Evolutionary conservation across 2,329 filamentous ascomycete species (phyloP).

Genomic region (Diaporthe vexans): DNA sequence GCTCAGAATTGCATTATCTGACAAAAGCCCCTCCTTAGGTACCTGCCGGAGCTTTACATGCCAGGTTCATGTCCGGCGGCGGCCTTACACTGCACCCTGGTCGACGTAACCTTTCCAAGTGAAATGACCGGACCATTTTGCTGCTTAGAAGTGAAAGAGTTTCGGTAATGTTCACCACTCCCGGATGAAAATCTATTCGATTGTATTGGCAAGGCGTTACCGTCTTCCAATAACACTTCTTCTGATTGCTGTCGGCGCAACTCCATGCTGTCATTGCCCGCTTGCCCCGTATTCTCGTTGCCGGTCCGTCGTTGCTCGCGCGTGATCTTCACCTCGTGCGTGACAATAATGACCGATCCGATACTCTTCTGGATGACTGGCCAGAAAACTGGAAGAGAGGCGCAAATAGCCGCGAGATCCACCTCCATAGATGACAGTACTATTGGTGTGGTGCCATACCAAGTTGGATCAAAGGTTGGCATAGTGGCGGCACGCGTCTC

Average conservation of each 20-base stretch:
- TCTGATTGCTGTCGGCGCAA: conserved; percentile 19
- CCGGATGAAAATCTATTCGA: neutral
- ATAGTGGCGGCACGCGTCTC: conserved; percentile 49
- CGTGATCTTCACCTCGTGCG: conserved; percentile 37
- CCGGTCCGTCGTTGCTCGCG: conserved; percentile 15
- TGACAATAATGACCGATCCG: conserved; percentile 49
- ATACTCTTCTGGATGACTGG: conserved; percentile 47
- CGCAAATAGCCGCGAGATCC: conserved; percentile 43
- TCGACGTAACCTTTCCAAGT: conserved; percentile 8
- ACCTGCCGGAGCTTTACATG: neutral
- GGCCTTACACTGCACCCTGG: conserved; percentile 16
- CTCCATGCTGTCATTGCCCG: neutral
- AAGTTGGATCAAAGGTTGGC: conserved; percentile 54
- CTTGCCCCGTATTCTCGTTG: neutral
- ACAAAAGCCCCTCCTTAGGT: neutral
- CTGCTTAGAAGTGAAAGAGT: conserved; percentile 24
- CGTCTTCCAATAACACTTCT: conserved; percentile 17
- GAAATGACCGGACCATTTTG: neutral
- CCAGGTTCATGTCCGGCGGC: neutral
- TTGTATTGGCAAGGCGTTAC: conserved; percentile 8
- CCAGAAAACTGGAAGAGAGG: conserved; percentile 35
- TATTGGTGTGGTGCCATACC: conserved; percentile 53
- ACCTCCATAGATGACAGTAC: conserved; percentile 53
- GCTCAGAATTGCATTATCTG: neutral
- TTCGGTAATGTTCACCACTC: conserved; percentile 6